Evolutionary conservation across 1,284 basidiomycete species (phyloP).

Genomic region (Heterobasidion occidentale): DNA sequence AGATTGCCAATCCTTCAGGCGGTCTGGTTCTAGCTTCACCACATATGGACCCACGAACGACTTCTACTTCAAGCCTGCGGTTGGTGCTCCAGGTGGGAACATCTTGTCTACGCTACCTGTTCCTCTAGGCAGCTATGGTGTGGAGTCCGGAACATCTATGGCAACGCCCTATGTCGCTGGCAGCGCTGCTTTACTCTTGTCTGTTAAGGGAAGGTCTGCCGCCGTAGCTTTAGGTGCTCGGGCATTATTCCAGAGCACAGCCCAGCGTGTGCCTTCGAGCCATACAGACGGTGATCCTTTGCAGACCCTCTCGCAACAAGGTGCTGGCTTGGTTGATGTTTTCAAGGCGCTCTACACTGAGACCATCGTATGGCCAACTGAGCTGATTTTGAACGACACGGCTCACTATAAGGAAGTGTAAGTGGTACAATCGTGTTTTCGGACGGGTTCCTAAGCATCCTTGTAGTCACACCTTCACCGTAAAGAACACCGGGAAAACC

Average conservation of each 20-base stretch:
- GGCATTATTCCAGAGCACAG: constrained; percentile 53
- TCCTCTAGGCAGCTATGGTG: constrained; percentile 32
- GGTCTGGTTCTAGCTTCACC: no score
- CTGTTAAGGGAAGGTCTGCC: constrained; percentile 6
- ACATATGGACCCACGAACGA: no score
- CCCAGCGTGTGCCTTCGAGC: constrained; percentile 37
- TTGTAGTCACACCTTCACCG: constrained; percentile 26
- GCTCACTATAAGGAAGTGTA: constrained; percentile 41
- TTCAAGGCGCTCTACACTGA: constrained; percentile 52
- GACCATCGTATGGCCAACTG: constrained; percentile 48
- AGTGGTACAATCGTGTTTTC: constrained; percentile 14
- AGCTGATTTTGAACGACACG: constrained; percentile 67
- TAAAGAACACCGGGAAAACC: no score
- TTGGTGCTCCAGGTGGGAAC: no score
- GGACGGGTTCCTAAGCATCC: neutral
- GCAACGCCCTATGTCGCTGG: constrained; percentile 54
- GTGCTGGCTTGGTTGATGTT: constrained; percentile 60
- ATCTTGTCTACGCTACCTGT: constrained; percentile 43
- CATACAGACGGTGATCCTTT: constrained; percentile 40
- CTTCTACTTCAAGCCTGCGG: no score
- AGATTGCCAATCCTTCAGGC: no score
- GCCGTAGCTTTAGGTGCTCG: constrained; percentile 33
- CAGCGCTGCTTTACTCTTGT: constrained; percentile 46
- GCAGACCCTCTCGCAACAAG: constrained; percentile 57
- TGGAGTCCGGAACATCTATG: constrained; percentile 37